Base-by-base conservation (phyloP, 306 rosid species). In the Cucurbita argyrosperma region DNA sequence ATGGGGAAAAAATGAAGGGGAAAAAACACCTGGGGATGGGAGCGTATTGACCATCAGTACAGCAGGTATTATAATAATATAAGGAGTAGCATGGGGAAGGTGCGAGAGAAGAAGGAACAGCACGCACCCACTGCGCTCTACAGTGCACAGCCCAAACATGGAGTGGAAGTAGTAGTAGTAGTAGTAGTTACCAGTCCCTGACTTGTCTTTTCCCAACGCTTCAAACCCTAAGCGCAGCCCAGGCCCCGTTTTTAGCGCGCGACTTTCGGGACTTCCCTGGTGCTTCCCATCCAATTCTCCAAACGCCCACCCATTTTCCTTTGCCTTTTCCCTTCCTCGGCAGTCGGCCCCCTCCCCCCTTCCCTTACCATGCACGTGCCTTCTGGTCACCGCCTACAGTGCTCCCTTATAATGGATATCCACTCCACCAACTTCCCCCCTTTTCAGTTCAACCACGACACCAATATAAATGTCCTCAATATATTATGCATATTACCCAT, bases 201-300 rank as follows among this genome's bases (percentile, higher is more conserved):
- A 78, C 71, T 83, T 77, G 92, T 85, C 90, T 79, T 82, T 79
- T 85, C 92, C 57, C 10, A 0, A 58, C 5, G n/a, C 7, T 8
- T 43, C 10, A 43, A 8, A 43, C 63, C 7, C 61, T 10, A 46
- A 46, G 4, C 50, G 12, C 49, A 9, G 4, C 13, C 50, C 50
- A 46, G 50, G 52, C 83, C 42, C 62, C 16, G 55, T 51, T 15
- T 49, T 72, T 78, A 84, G 86, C 90, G 90, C 90, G 90, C 74
- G 85, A 79, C 84, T 84, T 80, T 52, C 90, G 92, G 90, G 92
- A 30, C 35, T 30, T 30, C 35, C 35, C 35, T 30, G 35, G 35
- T 4, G 35, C 35, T 30, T 30, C 35, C 35, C 35, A 30, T 30
- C 35, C 35, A 2, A 30, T 40, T 9, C 8, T 40, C 45, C 0